Evolutionary conservation across 176 grass and related monocot species (phyloP).

Genomic region (Hsuehochloa calcarea): DNA sequence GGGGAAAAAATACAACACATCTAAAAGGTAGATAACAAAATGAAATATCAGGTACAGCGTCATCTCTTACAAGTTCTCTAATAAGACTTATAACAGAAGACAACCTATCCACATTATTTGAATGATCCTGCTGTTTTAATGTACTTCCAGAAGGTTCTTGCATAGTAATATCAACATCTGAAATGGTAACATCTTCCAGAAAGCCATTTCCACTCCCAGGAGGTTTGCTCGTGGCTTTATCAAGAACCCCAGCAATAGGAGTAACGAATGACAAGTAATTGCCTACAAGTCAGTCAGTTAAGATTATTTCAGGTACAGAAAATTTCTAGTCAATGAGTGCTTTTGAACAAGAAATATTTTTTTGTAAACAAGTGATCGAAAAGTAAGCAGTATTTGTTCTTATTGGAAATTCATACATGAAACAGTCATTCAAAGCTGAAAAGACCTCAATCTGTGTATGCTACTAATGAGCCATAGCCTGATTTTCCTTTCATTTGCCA

Average conservation of each 20-base stretch:
- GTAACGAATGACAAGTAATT: constrained; percentile 64
- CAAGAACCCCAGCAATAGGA: constrained; percentile 45
- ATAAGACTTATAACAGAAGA: constrained; percentile 50
- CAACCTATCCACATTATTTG: constrained; percentile 51
- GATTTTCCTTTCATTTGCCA: background rate
- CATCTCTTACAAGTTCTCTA: constrained; percentile 63
- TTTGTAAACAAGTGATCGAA: background rate
- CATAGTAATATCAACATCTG: constrained; percentile 36
- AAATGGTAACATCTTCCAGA: constrained; percentile 51
- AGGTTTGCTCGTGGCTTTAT: constrained; percentile 46
- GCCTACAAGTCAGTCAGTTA: constrained; percentile 46
- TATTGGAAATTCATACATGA: constrained; percentile 6
- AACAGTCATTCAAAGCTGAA: constrained; percentile 20
- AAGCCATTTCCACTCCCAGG: constrained; percentile 72
- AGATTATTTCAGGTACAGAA: constrained; percentile 12
- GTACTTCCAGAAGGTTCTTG: constrained; percentile 51
- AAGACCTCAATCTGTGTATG: background rate
- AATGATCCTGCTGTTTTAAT: constrained; percentile 36
- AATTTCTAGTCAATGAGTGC: constrained; percentile 10
- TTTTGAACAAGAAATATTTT: constrained; percentile 8
- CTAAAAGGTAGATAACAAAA: constrained; percentile 7
- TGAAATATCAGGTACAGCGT: constrained; percentile 31
- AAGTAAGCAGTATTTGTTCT: background rate
- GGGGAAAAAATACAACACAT: background rate
- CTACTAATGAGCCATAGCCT: background rate